phyloP scores from a whole-genome alignment of 164 flowering plant genomes.

The Malania oleifera region DNA sequence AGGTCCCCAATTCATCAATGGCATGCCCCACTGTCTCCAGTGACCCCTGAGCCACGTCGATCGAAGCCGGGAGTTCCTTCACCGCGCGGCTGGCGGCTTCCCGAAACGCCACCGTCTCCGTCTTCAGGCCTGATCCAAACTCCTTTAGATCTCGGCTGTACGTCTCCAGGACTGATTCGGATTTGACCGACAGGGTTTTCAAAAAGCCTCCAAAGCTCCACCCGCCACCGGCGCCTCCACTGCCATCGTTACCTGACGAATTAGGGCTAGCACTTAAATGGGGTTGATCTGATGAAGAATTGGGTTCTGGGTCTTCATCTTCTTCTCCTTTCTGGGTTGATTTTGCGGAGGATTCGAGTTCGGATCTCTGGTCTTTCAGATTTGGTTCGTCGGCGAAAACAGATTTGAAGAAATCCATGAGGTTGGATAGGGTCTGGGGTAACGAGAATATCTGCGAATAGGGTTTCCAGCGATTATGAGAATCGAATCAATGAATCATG shows the following conservation, averaged over 20 bases:
- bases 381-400: not conserved
- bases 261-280: not conserved
- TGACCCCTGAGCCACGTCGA: conserved; percentile 43
- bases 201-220: not conserved
- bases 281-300: not conserved
- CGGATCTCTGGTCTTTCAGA: not conserved
- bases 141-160: conserved; percentile 61
- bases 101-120: conserved; percentile 40
- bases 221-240: not conserved
- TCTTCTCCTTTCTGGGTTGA: not conserved
- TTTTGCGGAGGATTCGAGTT: not conserved
- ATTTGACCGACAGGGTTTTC: not conserved
- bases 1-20: conserved; percentile 35
- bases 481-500: too few relatives aligned
- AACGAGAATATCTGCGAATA: not conserved
- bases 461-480: too few relatives aligned
- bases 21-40: conserved; percentile 32
- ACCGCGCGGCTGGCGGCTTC: conserved; percentile 39
- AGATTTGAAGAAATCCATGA: conserved; percentile 1
- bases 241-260: not conserved
- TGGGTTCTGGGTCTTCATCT: not conserved
- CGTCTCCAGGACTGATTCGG: conserved; percentile 14
- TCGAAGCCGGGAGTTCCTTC: conserved; percentile 38
- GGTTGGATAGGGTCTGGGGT: not conserved
- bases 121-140: conserved; percentile 46